Percentiles rank a stretch among this genome's conserved stretches.
Conservation (phyloP, 1,139 yeast genomes). For the Yamadazyma conglobata region DNA sequence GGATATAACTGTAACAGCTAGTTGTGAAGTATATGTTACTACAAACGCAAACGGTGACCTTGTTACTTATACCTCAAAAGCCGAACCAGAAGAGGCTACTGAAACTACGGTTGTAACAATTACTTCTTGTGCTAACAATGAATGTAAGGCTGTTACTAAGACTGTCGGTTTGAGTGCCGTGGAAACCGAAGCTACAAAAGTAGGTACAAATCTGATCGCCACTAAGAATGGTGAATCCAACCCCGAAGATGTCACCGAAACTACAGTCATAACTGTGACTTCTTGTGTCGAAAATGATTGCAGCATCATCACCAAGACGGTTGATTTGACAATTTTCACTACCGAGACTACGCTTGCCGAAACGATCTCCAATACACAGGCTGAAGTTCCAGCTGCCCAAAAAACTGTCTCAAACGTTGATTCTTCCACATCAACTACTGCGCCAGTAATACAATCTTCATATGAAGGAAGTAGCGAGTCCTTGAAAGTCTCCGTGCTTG, state of each 20-base stretch:
- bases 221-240: too few relatives aligned
- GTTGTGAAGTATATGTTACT: slow-evolving; percentile 15
- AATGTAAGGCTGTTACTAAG: slow-evolving; percentile 29
- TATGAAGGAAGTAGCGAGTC: too few relatives aligned
- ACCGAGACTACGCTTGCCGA: slow-evolving; percentile 16
- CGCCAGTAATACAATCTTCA: too few relatives aligned
- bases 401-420: too few relatives aligned
- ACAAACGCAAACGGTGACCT: slow-evolving; percentile 11
- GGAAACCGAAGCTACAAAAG: too few relatives aligned
- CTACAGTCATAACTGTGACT: slow-evolving; percentile 44
- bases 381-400: slow-evolving; percentile 3
- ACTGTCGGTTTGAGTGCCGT: slow-evolving; percentile 11
- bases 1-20: slow-evolving; percentile 11
- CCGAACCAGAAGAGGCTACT: slow-evolving; percentile 3
- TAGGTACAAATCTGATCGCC: too few relatives aligned
- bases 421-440: too few relatives aligned
- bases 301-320: slow-evolving; percentile 18
- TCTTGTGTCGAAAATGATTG: slow-evolving; percentile 40
- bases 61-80: slow-evolving; percentile 10
- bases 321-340: not conserved
- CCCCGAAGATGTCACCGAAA: slow-evolving; percentile 3
- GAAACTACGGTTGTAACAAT: slow-evolving; percentile 38
- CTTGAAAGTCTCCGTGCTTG: slow-evolving; percentile 9
- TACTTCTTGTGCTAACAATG: slow-evolving; percentile 43
- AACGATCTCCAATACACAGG: slow-evolving; percentile 5